Evolutionary conservation across 176 grass and related monocot genomes (phyloP).

Genomic region (Oryza coarctata): DNA sequence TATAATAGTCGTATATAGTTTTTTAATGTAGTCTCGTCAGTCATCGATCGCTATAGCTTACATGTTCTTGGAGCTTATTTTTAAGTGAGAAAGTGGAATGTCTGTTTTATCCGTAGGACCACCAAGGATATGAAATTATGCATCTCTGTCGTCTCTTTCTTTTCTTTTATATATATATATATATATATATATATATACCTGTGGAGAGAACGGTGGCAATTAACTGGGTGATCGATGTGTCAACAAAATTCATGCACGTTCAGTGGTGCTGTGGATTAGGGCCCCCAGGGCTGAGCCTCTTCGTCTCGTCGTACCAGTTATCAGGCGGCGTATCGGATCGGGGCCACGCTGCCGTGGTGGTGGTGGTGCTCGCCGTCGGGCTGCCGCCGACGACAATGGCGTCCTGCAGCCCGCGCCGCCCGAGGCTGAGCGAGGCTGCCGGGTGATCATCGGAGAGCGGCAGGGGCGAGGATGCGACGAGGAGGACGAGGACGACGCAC

Average conservation of each 20-base stretch:
- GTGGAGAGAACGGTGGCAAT: not conserved
- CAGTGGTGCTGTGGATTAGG: constrained; percentile 55
- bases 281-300: constrained; percentile 55
- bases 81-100: no score
- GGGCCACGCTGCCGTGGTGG: constrained; percentile 8
- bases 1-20: no score
- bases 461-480: not conserved
- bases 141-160: no score
- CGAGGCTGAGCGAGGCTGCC: not conserved
- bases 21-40: no score
- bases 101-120: no score
- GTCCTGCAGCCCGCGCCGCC: constrained; percentile 36
- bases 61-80: no score
- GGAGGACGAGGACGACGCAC: constrained; percentile 18
- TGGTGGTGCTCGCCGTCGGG: not conserved
- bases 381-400: not conserved
- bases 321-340: constrained; percentile 22
- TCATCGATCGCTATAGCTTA: no score
- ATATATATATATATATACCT: no score
- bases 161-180: no score
- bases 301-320: constrained; percentile 23
- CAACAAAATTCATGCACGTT: not conserved
- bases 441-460: not conserved
- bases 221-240: no score
- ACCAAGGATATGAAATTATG: no score